phyloP scores from a whole-genome alignment of 306 rosid genomes.

The Dalbergia cultrata region DNA sequence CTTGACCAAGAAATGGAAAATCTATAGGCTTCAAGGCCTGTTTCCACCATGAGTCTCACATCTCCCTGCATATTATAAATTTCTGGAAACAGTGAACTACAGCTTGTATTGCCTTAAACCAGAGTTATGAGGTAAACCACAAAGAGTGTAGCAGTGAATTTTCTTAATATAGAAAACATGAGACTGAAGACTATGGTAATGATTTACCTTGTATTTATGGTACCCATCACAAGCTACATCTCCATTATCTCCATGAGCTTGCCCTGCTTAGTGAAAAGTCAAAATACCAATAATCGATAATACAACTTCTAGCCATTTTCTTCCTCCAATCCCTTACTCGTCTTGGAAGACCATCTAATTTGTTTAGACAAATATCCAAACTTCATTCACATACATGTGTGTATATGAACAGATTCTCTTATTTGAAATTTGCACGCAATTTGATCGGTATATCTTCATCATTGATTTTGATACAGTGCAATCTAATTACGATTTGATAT shows the following conservation, averaged over 20 bases:
- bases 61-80: conserved; percentile 67
- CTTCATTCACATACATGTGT: too few species aligned
- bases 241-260: neutral
- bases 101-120: neutral
- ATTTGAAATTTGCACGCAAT: too few species aligned
- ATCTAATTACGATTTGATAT: too few species aligned
- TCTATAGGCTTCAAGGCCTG: conserved; percentile 62
- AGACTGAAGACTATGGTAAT: neutral
- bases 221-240: conserved; percentile 1
- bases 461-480: too few species aligned
- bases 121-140: neutral
- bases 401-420: too few species aligned
- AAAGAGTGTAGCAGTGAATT: neutral
- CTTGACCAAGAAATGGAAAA: conserved; percentile 93
- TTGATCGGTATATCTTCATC: too few species aligned
- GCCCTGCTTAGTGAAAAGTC: neutral
- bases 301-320: neutral
- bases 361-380: neutral
- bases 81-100: neutral
- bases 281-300: too few species aligned
- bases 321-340: neutral
- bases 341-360: neutral
- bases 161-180: too few species aligned
- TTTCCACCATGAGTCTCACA: conserved; percentile 55
- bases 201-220: neutral